Base-by-base conservation (phyloP, 306 rosid species). In the Medicago lupulina region DNA sequence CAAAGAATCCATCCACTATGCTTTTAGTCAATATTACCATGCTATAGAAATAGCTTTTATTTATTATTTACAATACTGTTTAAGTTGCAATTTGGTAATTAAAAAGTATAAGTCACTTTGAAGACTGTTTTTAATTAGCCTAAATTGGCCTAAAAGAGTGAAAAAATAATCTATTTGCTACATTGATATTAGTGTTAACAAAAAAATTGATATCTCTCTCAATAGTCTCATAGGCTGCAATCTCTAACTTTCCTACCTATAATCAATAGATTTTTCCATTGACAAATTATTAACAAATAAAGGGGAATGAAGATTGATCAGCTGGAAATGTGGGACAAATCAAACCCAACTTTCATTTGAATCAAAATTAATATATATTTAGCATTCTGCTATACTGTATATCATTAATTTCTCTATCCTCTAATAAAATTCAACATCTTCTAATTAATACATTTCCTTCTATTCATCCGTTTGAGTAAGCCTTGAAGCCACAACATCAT, bases 341-440 rank as follows among this genome's bases (percentile, higher is more conserved):
- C 39, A 67, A 80, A 60, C 15, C 69, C 68, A 72, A 78, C 12
- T 60, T 70, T 70, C 44, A 61, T 61, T 8, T 46, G 50, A 64
- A 77, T 69, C 64, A 81, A 50, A 58, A 76, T 31, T 34, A 60
- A 41, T 75, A 16, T 12, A 49, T 63, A 67, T 36, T 46, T 76
- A 71, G 65, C 81, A 79, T 61, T 83, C 51, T 77, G 47, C 58
- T 74, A 60, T 69, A 61, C 55, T 69, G 50, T 59, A 67, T 74
- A 51, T 70, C 41, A 9, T 49, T n/a, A 14, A 78, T 75, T 79
- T 76, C 38, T 36, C 59, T 57, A 60, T 60, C 57, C 23, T 77
- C 88, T 83, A 83, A 80, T 86, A 82, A 83, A 31, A 83, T 84
- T 74, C 73, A 67, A 66, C 15, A 21, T 67, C 81, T 74, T 76